Evolutionary conservation across 805 yeast species (phyloP).

Genomic region (Starmerella roubikii): DNA sequence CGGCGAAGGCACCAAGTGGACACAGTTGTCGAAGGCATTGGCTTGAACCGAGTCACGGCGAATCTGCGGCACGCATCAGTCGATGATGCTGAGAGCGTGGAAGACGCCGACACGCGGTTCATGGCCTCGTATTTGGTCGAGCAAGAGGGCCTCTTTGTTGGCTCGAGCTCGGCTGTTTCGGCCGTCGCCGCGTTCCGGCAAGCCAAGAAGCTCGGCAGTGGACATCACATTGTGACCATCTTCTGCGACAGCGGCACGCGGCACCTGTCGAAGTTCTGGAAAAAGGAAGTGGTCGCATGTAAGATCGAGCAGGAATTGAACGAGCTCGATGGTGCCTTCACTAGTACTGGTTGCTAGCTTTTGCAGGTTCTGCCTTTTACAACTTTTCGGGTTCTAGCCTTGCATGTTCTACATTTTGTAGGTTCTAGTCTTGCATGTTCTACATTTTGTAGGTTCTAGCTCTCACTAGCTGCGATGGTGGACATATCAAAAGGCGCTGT

Average conservation of each 20-base stretch:
- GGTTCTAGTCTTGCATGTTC: too few relatives aligned
- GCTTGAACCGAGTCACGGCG: conserved; percentile 71
- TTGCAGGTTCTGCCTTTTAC: too few relatives aligned
- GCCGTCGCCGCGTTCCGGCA: conserved; percentile 74
- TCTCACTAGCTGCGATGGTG: too few relatives aligned
- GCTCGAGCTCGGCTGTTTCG: conserved; percentile 86
- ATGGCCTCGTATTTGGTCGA: conserved; percentile 80
- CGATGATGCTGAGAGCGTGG: conserved; percentile 67
- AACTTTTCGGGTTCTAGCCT: too few relatives aligned
- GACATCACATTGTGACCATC: conserved; percentile 62
- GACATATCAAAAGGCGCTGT: too few relatives aligned
- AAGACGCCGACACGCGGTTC: conserved; percentile 64
- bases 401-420: too few relatives aligned
- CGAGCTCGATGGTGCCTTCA: too few relatives aligned
- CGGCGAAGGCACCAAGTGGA: conserved; percentile 93
- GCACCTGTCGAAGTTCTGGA: conserved; percentile 79
- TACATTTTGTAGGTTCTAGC: too few relatives aligned
- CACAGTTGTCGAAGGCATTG: conserved; percentile 87
- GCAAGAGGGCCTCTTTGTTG: conserved; percentile 81
- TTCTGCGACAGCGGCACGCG: conserved; percentile 89
- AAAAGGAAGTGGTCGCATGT: conserved; percentile 35
- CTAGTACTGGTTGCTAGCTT: too few relatives aligned
- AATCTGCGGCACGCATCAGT: conserved; percentile 64
- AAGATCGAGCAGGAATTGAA: too few relatives aligned
- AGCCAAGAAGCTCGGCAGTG: conserved; percentile 40